Evolutionary conservation across 495 filamentous ascomycete genomes (phyloP), one percentile per base, ranked within the genome.

Genomic region (Elasticomyces elasticus): DNA sequence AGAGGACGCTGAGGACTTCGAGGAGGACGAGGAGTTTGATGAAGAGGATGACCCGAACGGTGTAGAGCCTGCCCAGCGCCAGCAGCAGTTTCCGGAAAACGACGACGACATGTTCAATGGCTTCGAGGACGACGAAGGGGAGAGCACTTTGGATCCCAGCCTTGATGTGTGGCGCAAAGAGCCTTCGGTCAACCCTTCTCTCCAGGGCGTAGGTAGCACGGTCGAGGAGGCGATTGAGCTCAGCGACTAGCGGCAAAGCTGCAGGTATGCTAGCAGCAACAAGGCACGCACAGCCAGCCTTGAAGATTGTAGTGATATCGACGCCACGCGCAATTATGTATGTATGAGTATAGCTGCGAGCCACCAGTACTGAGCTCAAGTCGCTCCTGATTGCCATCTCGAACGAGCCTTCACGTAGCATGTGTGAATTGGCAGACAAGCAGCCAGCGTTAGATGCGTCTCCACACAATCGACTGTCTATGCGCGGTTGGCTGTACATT

Each of bases 181-280:
- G 30, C 24, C 49, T 1, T 11, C 43, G 22, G 55, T 40, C 28
- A 38, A 54, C 19, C 27, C 38, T n/a, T 26, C 40, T 2, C 22
- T 54, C 12, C 46, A 28, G 26, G 51, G 4, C 2, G 41, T 55
- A 2, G 48, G 56, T 6, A 58, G 54, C 11, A 51, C 31, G 19
- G 62, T 45, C 10, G 56, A 63, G 37, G 63, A 63, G 31, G 63
- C 63, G 13, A 63, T 65, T 40, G 63, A 65, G 55, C 49, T 65
- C 15, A 62, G 59, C 25, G 63, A 65, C 43, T 65, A 49, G 45
- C n/a, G n/a, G n/a, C n/a, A n/a, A n/a, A n/a, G n/a, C n/a, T n/a
- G n/a, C n/a, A n/a, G n/a, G n/a, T n/a, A n/a, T n/a, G n/a, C n/a
- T n/a, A n/a, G n/a, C n/a, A n/a, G n/a, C n/a, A n/a, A n/a, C n/a